phyloP scores from a whole-genome alignment of 345 rosid genomes.

The Euphorbia tirucalli region DNA sequence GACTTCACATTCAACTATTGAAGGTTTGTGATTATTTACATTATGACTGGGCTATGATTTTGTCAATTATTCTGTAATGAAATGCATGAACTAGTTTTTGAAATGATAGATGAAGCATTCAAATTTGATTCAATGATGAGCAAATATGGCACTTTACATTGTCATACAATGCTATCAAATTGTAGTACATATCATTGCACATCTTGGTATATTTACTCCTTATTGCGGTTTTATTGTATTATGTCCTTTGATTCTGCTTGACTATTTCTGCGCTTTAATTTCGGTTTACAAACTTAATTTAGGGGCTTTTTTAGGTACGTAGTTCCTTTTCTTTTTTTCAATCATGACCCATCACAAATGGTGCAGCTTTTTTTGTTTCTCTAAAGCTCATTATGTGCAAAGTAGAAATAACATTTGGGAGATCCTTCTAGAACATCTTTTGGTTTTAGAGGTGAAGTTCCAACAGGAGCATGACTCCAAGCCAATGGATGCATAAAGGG shows the following conservation, averaged over 20 bases:
- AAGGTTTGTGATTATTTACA: slow-evolving; percentile 44
- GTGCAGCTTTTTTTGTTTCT: neutral
- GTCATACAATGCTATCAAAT: neutral
- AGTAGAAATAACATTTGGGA: neutral
- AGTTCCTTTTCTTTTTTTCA: too few relatives aligned
- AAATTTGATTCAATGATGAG: neutral
- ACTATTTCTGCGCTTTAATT: neutral
- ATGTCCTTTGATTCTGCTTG: neutral
- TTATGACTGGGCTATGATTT: neutral
- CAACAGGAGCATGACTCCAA: neutral
- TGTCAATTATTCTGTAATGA: neutral
- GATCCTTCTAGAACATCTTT: neutral
- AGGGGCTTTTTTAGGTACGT: too few relatives aligned
- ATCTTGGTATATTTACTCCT: neutral
- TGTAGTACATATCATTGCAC: neutral
- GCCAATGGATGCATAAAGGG: neutral
- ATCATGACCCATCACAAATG: neutral
- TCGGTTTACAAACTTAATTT: neutral
- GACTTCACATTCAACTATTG: slow-evolving; percentile 64
- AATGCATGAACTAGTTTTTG: neutral
- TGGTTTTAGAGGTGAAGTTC: neutral
- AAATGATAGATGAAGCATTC: neutral
- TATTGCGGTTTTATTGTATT: neutral
- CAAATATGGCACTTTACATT: neutral
- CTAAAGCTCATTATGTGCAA: neutral